A percentile compares a stretch with the other conserved stretches of the same genome.
These are phyloP conservation scores for Ballota nigra DNA, from an alignment of 257 asterid genomes.

Conservation along the genomic window DNA sequence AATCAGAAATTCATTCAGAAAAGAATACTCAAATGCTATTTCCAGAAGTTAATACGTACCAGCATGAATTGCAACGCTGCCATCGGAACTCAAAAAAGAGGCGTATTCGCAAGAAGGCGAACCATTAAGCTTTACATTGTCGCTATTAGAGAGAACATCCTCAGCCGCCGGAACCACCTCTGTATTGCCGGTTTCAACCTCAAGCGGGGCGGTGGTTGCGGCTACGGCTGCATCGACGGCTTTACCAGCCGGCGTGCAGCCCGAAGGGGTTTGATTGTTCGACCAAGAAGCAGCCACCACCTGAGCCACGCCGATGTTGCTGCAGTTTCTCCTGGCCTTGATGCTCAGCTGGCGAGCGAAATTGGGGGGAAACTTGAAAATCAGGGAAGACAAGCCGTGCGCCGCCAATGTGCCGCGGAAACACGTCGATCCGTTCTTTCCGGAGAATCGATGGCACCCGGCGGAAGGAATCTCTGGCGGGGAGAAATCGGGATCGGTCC, in stretches of 20 bases:
- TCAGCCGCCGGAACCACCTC: conserved; percentile 32
- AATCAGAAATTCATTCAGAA: not conserved
- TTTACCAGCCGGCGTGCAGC: conserved; percentile 46
- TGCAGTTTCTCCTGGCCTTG: conserved; percentile 82
- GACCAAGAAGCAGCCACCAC: conserved; percentile 93
- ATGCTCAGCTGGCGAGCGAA: conserved; percentile 80
- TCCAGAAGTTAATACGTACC: conserved; percentile 39
- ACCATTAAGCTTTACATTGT: conserved; percentile 48
- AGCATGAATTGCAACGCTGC: conserved; percentile 91
- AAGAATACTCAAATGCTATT: not conserved
- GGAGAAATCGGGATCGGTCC: conserved; percentile 56
- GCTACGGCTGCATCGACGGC: conserved; percentile 56
- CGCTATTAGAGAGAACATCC: conserved; percentile 26
- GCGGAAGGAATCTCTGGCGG: conserved; percentile 39
- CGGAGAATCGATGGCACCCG: conserved; percentile 27
- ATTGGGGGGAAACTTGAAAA: conserved; percentile 74
- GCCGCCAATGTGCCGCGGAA: conserved; percentile 26
- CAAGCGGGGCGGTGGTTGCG: conserved; percentile 42
- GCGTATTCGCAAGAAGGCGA: conserved; percentile 39
- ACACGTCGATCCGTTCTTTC: conserved; percentile 21
- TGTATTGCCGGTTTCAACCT: conserved; percentile 33
- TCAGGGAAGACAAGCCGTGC: conserved; percentile 51
- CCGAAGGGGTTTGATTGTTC: conserved; percentile 33
- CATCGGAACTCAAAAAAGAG: conserved; percentile 65
- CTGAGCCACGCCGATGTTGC: conserved; percentile 92